phyloP scores from a whole-genome alignment of 2,329 filamentous ascomycete genomes.

The Colletotrichum sp. region DNA sequence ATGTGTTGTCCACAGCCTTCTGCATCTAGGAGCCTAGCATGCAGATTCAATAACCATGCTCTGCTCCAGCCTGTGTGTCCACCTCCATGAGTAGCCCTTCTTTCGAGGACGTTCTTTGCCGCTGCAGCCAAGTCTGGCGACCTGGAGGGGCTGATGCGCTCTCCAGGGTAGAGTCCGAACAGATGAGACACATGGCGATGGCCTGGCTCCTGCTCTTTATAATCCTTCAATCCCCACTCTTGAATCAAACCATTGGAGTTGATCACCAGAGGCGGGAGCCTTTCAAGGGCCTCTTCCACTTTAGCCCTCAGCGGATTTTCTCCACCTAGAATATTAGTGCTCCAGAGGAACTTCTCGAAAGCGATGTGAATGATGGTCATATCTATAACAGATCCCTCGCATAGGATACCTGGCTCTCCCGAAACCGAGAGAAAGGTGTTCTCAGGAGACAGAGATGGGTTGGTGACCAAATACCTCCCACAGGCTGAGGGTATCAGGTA shows the following conservation, averaged over 20 bases:
- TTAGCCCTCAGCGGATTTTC: neutral
- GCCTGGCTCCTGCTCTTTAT: conserved; percentile 46
- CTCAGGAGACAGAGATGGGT: conserved; percentile 31
- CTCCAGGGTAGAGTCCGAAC: conserved; percentile 49
- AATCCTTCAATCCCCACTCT: conserved; percentile 49
- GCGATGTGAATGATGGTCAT: conserved; percentile 30
- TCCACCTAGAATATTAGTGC: conserved; percentile 17
- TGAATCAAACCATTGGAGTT: conserved; percentile 38
- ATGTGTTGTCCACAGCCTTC: conserved; percentile 27
- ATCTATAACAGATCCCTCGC: conserved; percentile 52
- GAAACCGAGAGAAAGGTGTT: conserved; percentile 28
- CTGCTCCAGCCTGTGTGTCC: conserved; percentile 56
- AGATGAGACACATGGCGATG: conserved; percentile 58
- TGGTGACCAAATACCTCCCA: conserved; percentile 28
- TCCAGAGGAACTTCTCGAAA: conserved; percentile 28
- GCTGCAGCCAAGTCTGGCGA: conserved; percentile 27
- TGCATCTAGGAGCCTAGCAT: conserved; percentile 45
- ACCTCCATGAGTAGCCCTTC: conserved; percentile 36
- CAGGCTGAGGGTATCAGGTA: conserved; percentile 28
- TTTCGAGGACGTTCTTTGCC: conserved; percentile 31
- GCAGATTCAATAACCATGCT: conserved; percentile 51
- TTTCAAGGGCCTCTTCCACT: neutral
- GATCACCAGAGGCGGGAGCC: conserved; percentile 24
- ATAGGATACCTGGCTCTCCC: conserved; percentile 41
- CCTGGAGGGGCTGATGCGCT: conserved; percentile 29